Evolutionary conservation across 2,329 filamentous ascomycete species (phyloP), one percentile per base, ranked within the genome.

Genomic region (Alternaria sp.): DNA sequence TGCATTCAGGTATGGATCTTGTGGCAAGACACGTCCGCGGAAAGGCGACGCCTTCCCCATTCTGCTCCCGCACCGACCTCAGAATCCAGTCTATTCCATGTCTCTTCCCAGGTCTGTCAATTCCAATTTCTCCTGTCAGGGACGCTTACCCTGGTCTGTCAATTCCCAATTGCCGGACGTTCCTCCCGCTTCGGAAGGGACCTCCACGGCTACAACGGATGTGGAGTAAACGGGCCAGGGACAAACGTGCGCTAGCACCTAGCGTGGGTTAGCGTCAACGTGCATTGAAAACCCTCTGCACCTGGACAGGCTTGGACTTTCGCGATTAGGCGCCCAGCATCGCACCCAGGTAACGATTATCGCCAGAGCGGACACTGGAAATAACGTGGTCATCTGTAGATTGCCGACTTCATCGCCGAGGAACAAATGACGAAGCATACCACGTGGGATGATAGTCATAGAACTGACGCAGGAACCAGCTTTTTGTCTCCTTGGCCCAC

Each of bases 171-270:
- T 54, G 57, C 43, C 57, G 56, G 48, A 59, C 47, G 28, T 56
- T 41, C 53, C 51, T 55, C 57, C 56, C 57, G 57, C 43, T 47
- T 42, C 60, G 48, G 60, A 54, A 57, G 53, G 43, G 24, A 46
- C n/a, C 46, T 49, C 46, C 46, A 49, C 46, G 20, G 46, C 39
- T 42, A 42, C 39, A 24, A 41, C 38, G 38, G 18, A 28, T 38
- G 57, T 54, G 54, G 57, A 56, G 61, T 56, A 58, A 56, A 34
- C 48, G 43, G 39, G 41, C 30, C 47, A 63, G 55, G 59, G 54
- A 41, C 42, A 41, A 24, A 43, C 42, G 20, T 36, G 56, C 53
- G 46, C 58, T 49, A 61, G 20, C 11, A 16, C 32, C 47, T 12
- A 18, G 44, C 5, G 1, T 11, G n/a, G 28, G 6, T 49, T 62